Evolutionary conservation across 768 basidiomycete genomes (phyloP), one percentile per base, ranked within the genome.

Genomic region (Leccinum sublutescens): DNA sequence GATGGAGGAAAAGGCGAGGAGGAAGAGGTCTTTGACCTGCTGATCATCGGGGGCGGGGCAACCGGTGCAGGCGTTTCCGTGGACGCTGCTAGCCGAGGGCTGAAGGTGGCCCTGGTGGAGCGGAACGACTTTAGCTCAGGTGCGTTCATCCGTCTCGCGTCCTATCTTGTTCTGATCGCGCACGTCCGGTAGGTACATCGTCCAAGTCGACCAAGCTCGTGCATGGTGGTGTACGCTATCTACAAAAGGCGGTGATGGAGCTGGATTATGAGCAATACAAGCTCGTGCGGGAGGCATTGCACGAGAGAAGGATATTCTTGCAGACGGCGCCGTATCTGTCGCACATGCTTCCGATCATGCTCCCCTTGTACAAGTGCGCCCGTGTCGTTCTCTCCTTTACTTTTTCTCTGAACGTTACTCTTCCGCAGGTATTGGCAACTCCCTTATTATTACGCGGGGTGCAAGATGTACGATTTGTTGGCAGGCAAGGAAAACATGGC

Each of bases 401-500:
- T 60, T 8, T 52, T 49, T 60, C 68, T 29, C 68, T 11, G 19
- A 7, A 23, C 4, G 0, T 45, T 11, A 45, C 48, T 34, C 2
- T 48, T 43, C 29, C 31, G 8, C 54, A 90, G 89, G 61, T 95
- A 93, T 74, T 98, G 95, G 95, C 95, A 98, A 68, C 82, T 98
- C 14, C 96, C 96, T 0, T 99, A 98, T 75, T 98, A 97, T 74
- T 94, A 85, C 79, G 87, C 85, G 2, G 96, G 96, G 4, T 95
- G 91, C 78, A 98, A 98, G 77, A 78, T 98, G 79, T 99, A 99
- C 77, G 96, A 99, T 71, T 43, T 97, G 33, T 79, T 99, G 19
- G 96, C 96, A 8, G 96, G 96, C 0, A 89, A 90, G 73, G 93
- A 97, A 73, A 98, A 98, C 73, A 97, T 97, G 93, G 93, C 95